Evolutionary conservation across 208 protist species (phyloP).

Genomic region (Spongospora subterranea): DNA sequence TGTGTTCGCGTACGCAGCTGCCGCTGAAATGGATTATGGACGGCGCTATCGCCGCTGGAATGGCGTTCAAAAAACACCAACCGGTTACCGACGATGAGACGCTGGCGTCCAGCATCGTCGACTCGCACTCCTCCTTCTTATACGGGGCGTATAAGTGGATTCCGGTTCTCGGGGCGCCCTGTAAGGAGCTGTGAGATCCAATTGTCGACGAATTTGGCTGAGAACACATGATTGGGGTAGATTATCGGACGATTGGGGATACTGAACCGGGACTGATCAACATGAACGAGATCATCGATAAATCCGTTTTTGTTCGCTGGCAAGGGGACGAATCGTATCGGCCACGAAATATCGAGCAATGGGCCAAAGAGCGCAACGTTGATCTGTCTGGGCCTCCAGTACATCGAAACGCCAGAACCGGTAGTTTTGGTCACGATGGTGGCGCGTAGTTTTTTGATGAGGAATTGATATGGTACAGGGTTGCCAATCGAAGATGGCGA

Average conservation of each 20-base stretch:
- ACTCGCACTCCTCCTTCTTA: background rate
- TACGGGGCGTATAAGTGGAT: constrained; percentile 34
- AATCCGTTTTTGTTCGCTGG: background rate
- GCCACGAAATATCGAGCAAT: background rate
- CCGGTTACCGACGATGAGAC: background rate
- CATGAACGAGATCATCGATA: constrained; percentile 44
- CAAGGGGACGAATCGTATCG: constrained; percentile 2
- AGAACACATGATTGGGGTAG: background rate
- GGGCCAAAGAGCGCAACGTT: background rate
- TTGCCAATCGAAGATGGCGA: too few species aligned
- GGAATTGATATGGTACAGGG: too few species aligned
- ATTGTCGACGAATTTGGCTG: too few species aligned
- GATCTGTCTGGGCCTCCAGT: background rate
- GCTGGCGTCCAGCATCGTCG: background rate
- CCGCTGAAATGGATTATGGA: background rate
- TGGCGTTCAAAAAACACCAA: background rate
- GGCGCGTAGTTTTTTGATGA: too few species aligned
- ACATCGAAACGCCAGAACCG: background rate
- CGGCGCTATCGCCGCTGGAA: background rate
- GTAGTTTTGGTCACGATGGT: too few species aligned
- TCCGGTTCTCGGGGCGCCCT: background rate
- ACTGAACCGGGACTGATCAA: background rate
- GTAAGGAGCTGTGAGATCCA: background rate
- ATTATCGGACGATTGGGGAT: background rate
- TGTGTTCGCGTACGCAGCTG: background rate